These are phyloP conservation scores for Clohesyomyces aquaticus DNA, from an alignment of 495 filamentous ascomycete species.

Conservation along the genomic window DNA sequence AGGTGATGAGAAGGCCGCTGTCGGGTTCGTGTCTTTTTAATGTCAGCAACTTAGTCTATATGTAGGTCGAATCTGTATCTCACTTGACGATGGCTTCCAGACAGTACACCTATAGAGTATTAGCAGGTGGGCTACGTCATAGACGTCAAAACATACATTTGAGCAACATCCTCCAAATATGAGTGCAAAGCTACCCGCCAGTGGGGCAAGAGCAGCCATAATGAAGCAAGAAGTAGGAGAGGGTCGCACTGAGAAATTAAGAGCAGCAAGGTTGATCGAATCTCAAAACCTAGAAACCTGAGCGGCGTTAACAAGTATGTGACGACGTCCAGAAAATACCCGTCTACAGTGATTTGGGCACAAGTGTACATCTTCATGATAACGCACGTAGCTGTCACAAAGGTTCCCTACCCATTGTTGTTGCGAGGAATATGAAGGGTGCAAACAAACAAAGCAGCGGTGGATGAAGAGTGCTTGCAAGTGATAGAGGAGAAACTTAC, in stretches of 20 bases:
- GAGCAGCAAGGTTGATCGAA: background rate
- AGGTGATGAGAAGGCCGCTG: constrained; percentile 77
- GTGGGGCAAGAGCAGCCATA: constrained; percentile 38
- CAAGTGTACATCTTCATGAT: no score
- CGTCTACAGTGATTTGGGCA: no score
- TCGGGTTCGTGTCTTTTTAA: constrained; percentile 46
- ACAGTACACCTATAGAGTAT: constrained; percentile 72
- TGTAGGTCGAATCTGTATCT: constrained; percentile 43
- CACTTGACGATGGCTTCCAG: constrained; percentile 96
- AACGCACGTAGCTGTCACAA: no score
- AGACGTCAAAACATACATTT: constrained; percentile 64
- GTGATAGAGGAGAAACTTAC: constrained; percentile 1
- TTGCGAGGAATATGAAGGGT: no score
- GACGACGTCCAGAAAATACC: background rate
- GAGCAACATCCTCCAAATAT: constrained; percentile 98
- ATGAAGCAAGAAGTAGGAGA: background rate
- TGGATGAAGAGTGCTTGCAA: no score
- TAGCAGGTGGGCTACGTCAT: constrained; percentile 4
- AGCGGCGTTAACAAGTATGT: background rate
- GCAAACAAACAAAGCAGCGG: background rate
- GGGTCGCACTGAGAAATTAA: background rate
- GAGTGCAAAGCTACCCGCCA: constrained; percentile 69
- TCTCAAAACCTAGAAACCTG: background rate
- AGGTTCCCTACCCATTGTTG: no score
- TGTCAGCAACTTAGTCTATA: constrained; percentile 27